Evolutionary conservation across 2,329 filamentous ascomycete species (phyloP), one percentile per base, ranked within the genome.

Genomic region (Lachnellula arida): DNA sequence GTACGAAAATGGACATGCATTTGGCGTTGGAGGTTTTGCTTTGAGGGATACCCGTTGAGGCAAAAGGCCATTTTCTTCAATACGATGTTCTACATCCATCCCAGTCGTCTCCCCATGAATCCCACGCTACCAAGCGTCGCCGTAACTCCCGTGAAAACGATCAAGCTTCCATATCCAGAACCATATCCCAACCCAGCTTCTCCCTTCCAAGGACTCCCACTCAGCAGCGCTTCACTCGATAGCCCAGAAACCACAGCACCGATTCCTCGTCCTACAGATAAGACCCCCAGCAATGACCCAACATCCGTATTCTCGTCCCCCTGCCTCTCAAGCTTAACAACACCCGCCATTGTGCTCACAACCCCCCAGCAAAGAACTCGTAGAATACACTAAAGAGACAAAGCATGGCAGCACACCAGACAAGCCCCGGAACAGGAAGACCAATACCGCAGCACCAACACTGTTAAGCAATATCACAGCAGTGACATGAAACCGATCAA

Each of bases 211-310:
- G 76, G 73, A 56, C 73, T 71, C 0, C 74, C 74, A 39, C 69
- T 71, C 25, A 85, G 65, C 51, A 85, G 66, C 1, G 70, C 74
- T 53, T 81, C 78, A 63, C 81, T 84, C 57, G 85, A 50, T 5
- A 82, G 81, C 0, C 82, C 82, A 5, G 74, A 79, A 2, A 73
- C 73, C 44, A 86, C 75, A 59, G 85, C 86, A 0, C 84, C 84
- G 2, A 87, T 71, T 0, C 84, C 85, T 44, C 85, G 74, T 0
- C 81, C 83, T 5, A 80, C 78, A 19, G 79, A 78, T 75, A 86
- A 81, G 51, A 73, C 59, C 2, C 67, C 69, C 44, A 73, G 60
- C 7, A 73, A 57, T 2, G 65, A 65, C 0, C 73, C 74, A 7
- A 60, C 51, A 53, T 67, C 65, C 7, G 59, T 57, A 39, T 28